phyloP scores from a whole-genome alignment of 495 filamentous ascomycete species.

The Annulohypoxylon nitens region DNA sequence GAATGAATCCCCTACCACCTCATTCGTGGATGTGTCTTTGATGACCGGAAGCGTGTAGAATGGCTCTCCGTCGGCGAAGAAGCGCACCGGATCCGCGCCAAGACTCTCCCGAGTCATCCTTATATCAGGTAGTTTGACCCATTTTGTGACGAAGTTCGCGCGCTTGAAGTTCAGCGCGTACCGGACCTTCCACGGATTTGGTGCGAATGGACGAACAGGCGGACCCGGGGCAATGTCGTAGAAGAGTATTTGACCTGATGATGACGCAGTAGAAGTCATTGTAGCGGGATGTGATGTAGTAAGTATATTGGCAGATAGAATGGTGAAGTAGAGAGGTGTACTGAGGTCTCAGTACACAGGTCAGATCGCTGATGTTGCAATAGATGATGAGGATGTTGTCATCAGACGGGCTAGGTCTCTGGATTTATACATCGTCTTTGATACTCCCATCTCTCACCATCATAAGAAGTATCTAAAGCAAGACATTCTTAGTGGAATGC shows the following conservation, averaged over 20 bases:
- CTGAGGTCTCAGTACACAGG: background rate
- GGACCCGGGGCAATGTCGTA: constrained; percentile 69
- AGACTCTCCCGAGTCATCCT: constrained; percentile 60
- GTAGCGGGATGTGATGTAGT: background rate
- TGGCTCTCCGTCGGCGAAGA: constrained; percentile 67
- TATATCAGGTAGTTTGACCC: constrained; percentile 66
- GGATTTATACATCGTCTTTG: constrained; percentile 6
- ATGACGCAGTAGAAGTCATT: background rate
- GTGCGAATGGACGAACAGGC: constrained; percentile 56
- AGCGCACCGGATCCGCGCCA: constrained; percentile 61
- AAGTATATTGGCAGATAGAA: background rate
- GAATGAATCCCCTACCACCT: constrained; percentile 70
- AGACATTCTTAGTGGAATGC: background rate
- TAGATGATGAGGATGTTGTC: background rate
- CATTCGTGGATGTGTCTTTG: constrained; percentile 58
- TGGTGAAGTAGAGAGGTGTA: background rate
- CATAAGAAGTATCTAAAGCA: too few species aligned
- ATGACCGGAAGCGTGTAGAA: constrained; percentile 73
- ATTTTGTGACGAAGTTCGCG: constrained; percentile 61
- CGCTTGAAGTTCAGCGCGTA: constrained; percentile 72
- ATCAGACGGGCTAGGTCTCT: background rate
- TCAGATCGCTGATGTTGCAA: constrained; percentile 7
- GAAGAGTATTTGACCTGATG: constrained; percentile 46
- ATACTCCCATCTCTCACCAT: background rate
- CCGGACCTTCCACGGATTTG: constrained; percentile 73